phyloP scores from a whole-genome alignment of 305 asterid genomes.

The Fraxinus nigra region DNA sequence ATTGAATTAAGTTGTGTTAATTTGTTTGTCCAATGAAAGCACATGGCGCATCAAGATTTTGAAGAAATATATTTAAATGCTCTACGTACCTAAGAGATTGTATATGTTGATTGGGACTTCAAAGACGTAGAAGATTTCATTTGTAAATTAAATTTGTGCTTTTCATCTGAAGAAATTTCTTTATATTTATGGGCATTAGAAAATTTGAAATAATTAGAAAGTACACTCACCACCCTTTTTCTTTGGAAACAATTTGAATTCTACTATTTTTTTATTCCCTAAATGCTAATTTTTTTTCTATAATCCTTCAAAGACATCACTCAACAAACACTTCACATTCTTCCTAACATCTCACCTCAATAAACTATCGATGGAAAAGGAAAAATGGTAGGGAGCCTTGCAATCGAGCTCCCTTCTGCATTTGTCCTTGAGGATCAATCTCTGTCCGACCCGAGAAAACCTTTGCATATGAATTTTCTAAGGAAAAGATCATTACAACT shows the following conservation, averaged over 20 bases:
- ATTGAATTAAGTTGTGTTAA: background rate
- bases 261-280: too few species aligned
- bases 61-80: background rate
- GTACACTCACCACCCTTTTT: too few species aligned
- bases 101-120: background rate
- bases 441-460: background rate
- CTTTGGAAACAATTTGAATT: too few species aligned
- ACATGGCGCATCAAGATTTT: background rate
- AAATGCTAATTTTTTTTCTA: too few species aligned
- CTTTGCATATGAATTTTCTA: background rate
- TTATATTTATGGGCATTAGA: background rate
- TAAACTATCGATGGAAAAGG: too few species aligned
- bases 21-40: background rate
- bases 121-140: background rate
- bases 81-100: background rate
- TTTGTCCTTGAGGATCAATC: background rate
- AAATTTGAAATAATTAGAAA: background rate
- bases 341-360: too few species aligned
- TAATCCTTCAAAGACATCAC: too few species aligned
- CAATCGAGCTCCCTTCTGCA: background rate
- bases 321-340: too few species aligned
- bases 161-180: background rate
- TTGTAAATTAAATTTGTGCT: background rate
- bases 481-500: background rate
- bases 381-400: background rate